Base-by-base conservation (phyloP, 2,329 filamentous ascomycete species). In the Clarireedia hainanense region DNA sequence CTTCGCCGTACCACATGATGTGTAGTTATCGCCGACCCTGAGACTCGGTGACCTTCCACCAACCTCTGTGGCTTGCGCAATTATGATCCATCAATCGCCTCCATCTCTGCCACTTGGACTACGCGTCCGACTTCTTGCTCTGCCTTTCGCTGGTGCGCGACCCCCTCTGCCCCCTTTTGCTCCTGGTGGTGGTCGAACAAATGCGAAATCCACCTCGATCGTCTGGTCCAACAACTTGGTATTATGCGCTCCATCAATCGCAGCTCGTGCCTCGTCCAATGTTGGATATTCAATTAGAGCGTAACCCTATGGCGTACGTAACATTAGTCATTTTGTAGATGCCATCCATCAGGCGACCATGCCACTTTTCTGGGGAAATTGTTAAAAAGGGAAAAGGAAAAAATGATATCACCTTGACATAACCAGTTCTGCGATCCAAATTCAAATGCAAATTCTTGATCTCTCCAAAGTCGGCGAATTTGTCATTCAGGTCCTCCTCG, bases 381-480 rank as follows among this genome's bases (percentile, higher is more conserved):
- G 39, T n/a, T 17, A 40, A 45, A 30, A 36, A 27, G 65, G 70
- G 15, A 15, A 45, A 24, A 23, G 26, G 2, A 45, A 24, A 45
- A 20, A 45, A 45, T 45, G n/a, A 45, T 20, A 20, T 23, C 67
- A 88, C 89, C 85, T 94, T 94, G 64, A 92, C 89, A 67, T 92
- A 94, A 69, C 89, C 89, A 59, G 86, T 92, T 66, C 89, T 78
- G 53, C 89, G 78, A 69, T 94, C 89, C 60, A 94, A 75, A 68
- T 94, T 94, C 68, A 94, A 73, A 68, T 94, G 89, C 68, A 92
- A 70, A 68, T 94, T 94, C 78, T 91, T 91, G 67, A 94, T 89
- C 73, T 92, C 87, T 64, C 89, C 89, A 68, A 80, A 94, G 65
- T 94, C 89, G 66, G 83, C 86, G 70, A 94, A 94, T 70, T 84